Percentiles rank a stretch among this genome's conserved stretches.
phyloP scores from a whole-genome alignment of 768 basidiomycete species.

The Russula dissimulans region DNA sequence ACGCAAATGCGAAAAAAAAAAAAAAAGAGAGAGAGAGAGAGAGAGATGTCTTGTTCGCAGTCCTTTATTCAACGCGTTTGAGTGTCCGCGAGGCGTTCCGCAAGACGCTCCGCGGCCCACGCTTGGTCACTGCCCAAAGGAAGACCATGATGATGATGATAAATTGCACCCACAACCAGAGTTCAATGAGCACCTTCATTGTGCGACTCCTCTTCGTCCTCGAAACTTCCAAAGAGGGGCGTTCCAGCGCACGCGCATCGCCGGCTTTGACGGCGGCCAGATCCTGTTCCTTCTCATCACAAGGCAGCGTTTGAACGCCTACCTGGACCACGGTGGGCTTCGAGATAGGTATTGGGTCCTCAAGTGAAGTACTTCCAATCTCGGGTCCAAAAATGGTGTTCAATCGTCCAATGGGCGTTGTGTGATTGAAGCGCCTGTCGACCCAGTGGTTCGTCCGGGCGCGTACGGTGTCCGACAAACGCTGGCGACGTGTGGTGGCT shows the following conservation, averaged over 20 bases:
- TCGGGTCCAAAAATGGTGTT: background rate
- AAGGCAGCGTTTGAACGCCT: constrained; percentile 1
- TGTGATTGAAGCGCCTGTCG: constrained; percentile 42
- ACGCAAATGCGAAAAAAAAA: background rate
- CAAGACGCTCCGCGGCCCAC: constrained; percentile 64
- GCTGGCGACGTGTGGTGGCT: constrained; percentile 22
- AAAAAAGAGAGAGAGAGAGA: background rate
- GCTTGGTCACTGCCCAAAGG: constrained; percentile 70
- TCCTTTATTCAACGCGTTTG: background rate
- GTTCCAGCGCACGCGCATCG: background rate
- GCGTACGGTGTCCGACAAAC: constrained; percentile 43
- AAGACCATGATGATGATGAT: constrained; percentile 65
- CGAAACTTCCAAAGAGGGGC: background rate
- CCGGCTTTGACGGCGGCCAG: background rate
- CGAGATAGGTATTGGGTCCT: background rate
- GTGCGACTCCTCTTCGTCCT: constrained; percentile 23
- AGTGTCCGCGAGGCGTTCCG: constrained; percentile 32
- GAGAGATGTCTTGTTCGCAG: background rate
- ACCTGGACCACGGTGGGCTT: constrained; percentile 1
- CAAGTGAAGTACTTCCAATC: background rate
- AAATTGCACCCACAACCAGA: constrained; percentile 85
- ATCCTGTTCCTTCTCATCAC: background rate
- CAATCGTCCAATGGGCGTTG: constrained; percentile 6
- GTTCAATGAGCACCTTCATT: constrained; percentile 48
- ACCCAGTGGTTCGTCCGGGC: constrained; percentile 53